Evolutionary conservation across 2,329 filamentous ascomycete species (phyloP).

Genomic region (Acarospora socialis): DNA sequence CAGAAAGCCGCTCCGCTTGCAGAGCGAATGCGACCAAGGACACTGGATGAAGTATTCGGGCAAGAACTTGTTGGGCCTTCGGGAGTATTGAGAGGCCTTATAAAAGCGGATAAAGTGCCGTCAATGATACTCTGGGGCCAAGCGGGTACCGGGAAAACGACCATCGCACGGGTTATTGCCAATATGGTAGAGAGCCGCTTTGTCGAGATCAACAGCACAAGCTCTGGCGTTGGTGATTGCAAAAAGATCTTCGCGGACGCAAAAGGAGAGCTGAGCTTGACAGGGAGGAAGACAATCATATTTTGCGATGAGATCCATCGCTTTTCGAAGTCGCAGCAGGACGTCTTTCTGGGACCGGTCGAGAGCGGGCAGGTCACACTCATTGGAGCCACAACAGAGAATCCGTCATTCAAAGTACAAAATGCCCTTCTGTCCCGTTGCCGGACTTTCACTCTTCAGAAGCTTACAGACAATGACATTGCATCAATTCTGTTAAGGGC

Average conservation of each 20-base stretch:
- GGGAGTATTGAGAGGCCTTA: slow-evolving; percentile 74
- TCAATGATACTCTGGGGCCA: slow-evolving; percentile 79
- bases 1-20: slow-evolving; percentile 69
- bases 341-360: slow-evolving; percentile 84
- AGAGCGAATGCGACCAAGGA: slow-evolving; percentile 80
- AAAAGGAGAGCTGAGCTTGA: slow-evolving; percentile 61
- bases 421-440: slow-evolving; percentile 77
- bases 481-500: slow-evolving; percentile 63
- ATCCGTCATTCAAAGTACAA: slow-evolving; percentile 87
- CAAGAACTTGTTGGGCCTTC: slow-evolving; percentile 78
- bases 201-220: slow-evolving; percentile 91
- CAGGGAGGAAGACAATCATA: slow-evolving; percentile 82
- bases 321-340: slow-evolving; percentile 84
- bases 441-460: slow-evolving; percentile 72
- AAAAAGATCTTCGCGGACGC: slow-evolving; percentile 86
- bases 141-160: slow-evolving; percentile 37
- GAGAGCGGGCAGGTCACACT: slow-evolving; percentile 82
- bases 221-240: slow-evolving; percentile 72
- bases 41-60: slow-evolving; percentile 73
- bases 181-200: slow-evolving; percentile 70
- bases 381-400: slow-evolving; percentile 93
- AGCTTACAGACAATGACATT: slow-evolving; percentile 60
- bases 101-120: slow-evolving; percentile 72
- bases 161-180: slow-evolving; percentile 83
- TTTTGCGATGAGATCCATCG: slow-evolving; percentile 97